Evolutionary conservation across 192 early-diverging fungal genomes (phyloP), one percentile per base, ranked within the genome.

Genomic region (Backusella liffmaniae): DNA sequence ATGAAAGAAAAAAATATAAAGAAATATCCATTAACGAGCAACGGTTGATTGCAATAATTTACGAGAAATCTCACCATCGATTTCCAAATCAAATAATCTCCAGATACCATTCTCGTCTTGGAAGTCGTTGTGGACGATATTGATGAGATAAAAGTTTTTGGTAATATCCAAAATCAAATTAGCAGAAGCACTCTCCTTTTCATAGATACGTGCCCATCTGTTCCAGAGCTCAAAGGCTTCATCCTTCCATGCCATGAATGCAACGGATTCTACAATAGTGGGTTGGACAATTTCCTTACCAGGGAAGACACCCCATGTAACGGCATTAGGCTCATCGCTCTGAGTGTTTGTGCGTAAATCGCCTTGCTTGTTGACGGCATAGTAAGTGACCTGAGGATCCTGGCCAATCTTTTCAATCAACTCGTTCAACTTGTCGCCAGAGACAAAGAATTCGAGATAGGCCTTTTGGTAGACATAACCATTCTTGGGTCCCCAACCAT

Each of bases 291-390:
- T 92, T 76, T 97, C 95, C 65, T 95, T 93, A 59, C 97, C 96
- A 6, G 96, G 95, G 85, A 99, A 99, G 9, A 99, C 97, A 65
- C 98, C 98, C 98, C 98, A 99, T 1, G 98, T 98, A 5, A 99
- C 92, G 13, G 95, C 97, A 79, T 97, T 99, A 30, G 97, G 94
- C 15, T 89, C 88, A 81, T 96, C 96, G 39, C 84, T 88, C 35
- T 90, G 84, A 66, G 91, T 94, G 84, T 99, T 99, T 44, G 97
- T 97, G 66, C 86, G 84, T 78, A 99, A 85, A 76, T 99, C 93
- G 66, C 98, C 97, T 76, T 82, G 86, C 87, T 79, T 82, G 76
- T 96, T 97, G 41, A 96, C 90, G 23, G 97, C 97, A 80, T 96
- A 96, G 77, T 94, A 99, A 9, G 98, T 97, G 29, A 99, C 85